Percentiles rank a stretch among this genome's conserved stretches.
Conservation (phyloP, 2,329 filamentous ascomycete genomes). For the Aspergillus pseudoglaucus region DNA sequence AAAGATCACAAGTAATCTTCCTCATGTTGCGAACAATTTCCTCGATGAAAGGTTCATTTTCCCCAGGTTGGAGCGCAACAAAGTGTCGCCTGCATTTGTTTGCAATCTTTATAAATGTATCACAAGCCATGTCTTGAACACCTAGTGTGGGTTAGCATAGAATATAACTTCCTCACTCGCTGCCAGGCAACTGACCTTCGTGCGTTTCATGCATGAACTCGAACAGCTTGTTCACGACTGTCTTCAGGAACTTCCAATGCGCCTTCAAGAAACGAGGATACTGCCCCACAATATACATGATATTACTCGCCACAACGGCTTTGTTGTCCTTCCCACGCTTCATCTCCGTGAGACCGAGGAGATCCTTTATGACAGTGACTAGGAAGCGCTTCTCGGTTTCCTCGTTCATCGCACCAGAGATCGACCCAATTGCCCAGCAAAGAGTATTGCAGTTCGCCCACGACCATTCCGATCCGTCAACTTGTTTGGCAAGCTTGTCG, state of each 20-base stretch:
- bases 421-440: slow-evolving; percentile 98
- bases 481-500: slow-evolving; percentile 90
- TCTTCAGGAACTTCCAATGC: slow-evolving; percentile 99
- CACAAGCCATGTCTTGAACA: slow-evolving; percentile 99
- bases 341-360: slow-evolving; percentile 95
- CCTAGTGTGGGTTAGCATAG: slow-evolving; percentile 44
- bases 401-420: slow-evolving; percentile 98
- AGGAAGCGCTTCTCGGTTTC: slow-evolving; percentile 98
- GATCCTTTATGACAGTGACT: slow-evolving; percentile 97
- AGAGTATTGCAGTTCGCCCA: slow-evolving; percentile 99
- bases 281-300: slow-evolving; percentile 99
- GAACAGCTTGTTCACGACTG: slow-evolving; percentile 98
- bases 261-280: slow-evolving; percentile 98
- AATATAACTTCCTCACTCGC: not conserved
- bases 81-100: slow-evolving; percentile 97
- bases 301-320: slow-evolving; percentile 96
- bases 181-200: slow-evolving; percentile 58
- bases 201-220: slow-evolving; percentile 99
- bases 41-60: slow-evolving; percentile 94
- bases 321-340: slow-evolving; percentile 99
- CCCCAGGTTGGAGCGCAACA: slow-evolving; percentile 88
- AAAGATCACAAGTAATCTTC: slow-evolving; percentile 91
- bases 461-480: slow-evolving; percentile 94
- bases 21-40: slow-evolving; percentile 94
- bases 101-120: slow-evolving; percentile 99